Evolutionary conservation across 1,139 yeast species (phyloP), one percentile per base, ranked within the genome.

Genomic region (Diutina rugosa): DNA sequence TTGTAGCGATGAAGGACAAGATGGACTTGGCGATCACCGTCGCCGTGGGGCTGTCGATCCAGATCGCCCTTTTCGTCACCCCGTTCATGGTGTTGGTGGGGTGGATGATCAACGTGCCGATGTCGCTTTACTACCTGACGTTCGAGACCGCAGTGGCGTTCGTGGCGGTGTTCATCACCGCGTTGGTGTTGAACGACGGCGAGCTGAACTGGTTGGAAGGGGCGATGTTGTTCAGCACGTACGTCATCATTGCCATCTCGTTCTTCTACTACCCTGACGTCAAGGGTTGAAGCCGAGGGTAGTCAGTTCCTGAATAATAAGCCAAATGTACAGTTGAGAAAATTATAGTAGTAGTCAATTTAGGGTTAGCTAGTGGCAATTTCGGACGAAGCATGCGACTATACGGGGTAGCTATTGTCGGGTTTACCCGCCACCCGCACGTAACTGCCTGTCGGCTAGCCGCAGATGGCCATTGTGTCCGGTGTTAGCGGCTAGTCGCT

Each of bases 161-260:
- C 69, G 85, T 90, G 48, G 82, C 96, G 30, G 95, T 93, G 61
- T 86, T 90, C 68, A 84, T 95, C 60, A 82, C 95, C 56, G 91
- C 91, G 67, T 87, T 89, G 70, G 80, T 91, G 63, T 85, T 93
- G 60, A 77, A 87, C 60, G 99, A 93, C 69, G 99, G 99, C 58
- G 96, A 90, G 69, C 84, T 93, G 61, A 93, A 93, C 70, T 93
- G 97, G 97, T 79, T 93, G 58, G 99, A 93, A 74, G 99, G 99
- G 57, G 90, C 85, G 53, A 85, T 93, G 95, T 77, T 95, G 62
- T 70, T 93, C 58, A 84, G 95, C 58, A 88, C 96, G 57, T 95
- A 95, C 67, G 70, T 85, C 58, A 85, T 95, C 58, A 84, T 90
- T 57, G 96, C 96, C 3, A 76, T 93, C 64, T 93, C 98, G 0